These are phyloP conservation scores for Populus simonii DNA, from an alignment of 345 rosid genomes.

Conservation along the genomic window DNA sequence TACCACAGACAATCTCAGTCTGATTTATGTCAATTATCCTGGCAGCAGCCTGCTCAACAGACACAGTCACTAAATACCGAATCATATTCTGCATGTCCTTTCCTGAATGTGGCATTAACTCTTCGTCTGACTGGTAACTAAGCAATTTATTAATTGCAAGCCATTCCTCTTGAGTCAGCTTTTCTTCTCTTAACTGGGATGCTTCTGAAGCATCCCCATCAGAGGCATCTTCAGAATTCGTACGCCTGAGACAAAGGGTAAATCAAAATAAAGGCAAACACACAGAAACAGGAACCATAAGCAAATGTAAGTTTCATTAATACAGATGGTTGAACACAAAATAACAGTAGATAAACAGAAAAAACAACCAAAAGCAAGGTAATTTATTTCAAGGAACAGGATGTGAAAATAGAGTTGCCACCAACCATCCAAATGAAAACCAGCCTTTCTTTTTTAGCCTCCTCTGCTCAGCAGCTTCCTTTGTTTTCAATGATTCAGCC, in stretches of 20 bases:
- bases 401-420: conserved; percentile 20
- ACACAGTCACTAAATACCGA: conserved; percentile 68
- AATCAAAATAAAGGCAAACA: conserved; percentile 19
- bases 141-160: conserved; percentile 82
- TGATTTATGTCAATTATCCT: conserved; percentile 65
- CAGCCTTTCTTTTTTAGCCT: conserved; percentile 73
- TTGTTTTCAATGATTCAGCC: conserved; percentile 85
- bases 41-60: conserved; percentile 81
- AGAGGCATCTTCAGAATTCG: conserved; percentile 52
- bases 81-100: conserved; percentile 88
- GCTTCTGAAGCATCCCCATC: conserved; percentile 46
- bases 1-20: conserved; percentile 79
- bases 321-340: neutral
- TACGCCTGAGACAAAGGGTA: conserved; percentile 44
- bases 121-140: conserved; percentile 88
- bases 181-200: conserved; percentile 52
- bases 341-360: conserved; percentile 1
- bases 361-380: conserved; percentile 4
- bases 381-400: conserved; percentile 5
- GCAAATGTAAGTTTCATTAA: neutral
- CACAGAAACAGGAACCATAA: neutral
- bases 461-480: conserved; percentile 90
- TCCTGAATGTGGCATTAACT: conserved; percentile 49
- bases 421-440: conserved; percentile 88
- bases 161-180: conserved; percentile 95